Conservation (phyloP, 2,329 filamentous ascomycete species). For the Cytospora leucostoma region DNA sequence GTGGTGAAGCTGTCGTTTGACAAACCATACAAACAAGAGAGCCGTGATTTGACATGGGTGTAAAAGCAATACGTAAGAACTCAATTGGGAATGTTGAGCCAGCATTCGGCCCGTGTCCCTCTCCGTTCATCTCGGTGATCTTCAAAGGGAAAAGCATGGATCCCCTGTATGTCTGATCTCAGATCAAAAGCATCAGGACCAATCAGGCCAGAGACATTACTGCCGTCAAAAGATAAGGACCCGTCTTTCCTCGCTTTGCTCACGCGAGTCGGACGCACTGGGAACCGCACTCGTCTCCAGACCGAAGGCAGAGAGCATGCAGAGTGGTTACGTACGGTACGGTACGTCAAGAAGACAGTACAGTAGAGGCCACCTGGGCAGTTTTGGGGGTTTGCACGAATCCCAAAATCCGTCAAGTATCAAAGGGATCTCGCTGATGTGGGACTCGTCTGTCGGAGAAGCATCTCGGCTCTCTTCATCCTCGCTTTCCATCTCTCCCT, state of each 20-base stretch:
- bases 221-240: conserved; percentile 16
- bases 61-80: conserved; percentile 3
- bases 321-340: no score
- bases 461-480: no score
- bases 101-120: neutral
- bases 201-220: conserved; percentile 10
- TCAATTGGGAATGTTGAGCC: conserved; percentile 18
- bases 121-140: neutral
- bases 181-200: neutral
- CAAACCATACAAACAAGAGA: no score
- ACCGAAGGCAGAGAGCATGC: neutral
- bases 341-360: no score
- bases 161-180: conserved; percentile 12
- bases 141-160: conserved; percentile 2
- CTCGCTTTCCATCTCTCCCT: no score
- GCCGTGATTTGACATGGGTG: no score
- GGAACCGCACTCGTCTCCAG: neutral
- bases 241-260: conserved; percentile 11
- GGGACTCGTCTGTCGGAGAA: no score
- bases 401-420: no score
- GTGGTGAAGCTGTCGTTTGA: no score
- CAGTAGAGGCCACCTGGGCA: no score
- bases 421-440: no score
- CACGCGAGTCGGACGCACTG: neutral
- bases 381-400: no score